phyloP scores from a whole-genome alignment of 2,329 filamentous ascomycete species.

The Pseudogymnoascus sp. region DNA sequence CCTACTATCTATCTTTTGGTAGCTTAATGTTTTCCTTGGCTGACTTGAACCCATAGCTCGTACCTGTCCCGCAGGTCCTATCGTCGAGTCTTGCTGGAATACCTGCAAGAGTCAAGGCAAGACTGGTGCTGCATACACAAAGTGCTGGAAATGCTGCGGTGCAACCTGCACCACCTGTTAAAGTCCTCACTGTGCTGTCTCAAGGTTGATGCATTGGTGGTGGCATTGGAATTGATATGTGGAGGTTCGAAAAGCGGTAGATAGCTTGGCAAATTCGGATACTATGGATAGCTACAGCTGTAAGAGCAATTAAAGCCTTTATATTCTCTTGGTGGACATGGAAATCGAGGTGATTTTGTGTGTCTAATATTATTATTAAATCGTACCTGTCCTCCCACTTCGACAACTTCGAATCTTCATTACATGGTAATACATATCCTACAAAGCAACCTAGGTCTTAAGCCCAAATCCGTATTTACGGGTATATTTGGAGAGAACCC shows the following conservation, averaged over 20 bases:
- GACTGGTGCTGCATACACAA: conserved; percentile 3
- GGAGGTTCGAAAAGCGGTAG: not conserved
- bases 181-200: not conserved
- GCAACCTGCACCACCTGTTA: not conserved
- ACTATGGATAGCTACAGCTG: not conserved
- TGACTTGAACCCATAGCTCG: not conserved
- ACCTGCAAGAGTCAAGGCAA: not conserved
- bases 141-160: not conserved
- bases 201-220: not conserved
- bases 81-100: not conserved
- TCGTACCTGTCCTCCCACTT: not conserved
- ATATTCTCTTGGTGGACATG: not conserved
- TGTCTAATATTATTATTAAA: not conserved
- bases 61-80: not conserved
- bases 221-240: not conserved
- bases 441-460: not conserved
- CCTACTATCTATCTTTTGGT: not conserved
- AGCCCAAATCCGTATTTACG: not conserved
- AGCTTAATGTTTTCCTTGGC: not conserved
- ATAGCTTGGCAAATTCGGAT: not conserved
- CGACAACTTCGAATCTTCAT: not conserved
- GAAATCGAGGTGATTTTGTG: not conserved
- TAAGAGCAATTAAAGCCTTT: not conserved
- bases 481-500: not conserved
- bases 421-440: not conserved